Percentiles rank a stretch among this genome's conserved stretches.
Conservation (phyloP, 2,329 filamentous ascomycete species). For the Aureobasidium musti region DNA sequence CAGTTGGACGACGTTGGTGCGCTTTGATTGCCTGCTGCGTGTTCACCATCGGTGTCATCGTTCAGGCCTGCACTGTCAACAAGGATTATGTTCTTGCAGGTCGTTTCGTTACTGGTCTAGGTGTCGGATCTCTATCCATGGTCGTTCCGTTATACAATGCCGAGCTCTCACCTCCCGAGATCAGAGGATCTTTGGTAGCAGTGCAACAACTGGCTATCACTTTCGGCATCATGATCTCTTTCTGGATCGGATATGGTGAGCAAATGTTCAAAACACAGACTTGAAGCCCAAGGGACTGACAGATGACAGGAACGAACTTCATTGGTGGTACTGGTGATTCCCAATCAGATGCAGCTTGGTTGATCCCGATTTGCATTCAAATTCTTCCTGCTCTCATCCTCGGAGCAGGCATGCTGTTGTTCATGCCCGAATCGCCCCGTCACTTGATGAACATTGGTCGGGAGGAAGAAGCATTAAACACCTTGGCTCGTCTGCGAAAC, state of each 20-base stretch:
- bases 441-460: slow-evolving; percentile 71
- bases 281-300: not conserved
- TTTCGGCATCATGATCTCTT: slow-evolving; percentile 41
- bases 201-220: slow-evolving; percentile 63
- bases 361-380: slow-evolving; percentile 69
- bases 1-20: slow-evolving; percentile 28
- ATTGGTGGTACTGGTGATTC: slow-evolving; percentile 55
- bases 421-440: slow-evolving; percentile 76
- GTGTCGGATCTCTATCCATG: slow-evolving; percentile 67
- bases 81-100: slow-evolving; percentile 65
- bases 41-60: slow-evolving; percentile 59
- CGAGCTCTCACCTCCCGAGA: slow-evolving; percentile 57
- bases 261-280: no score
- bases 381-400: slow-evolving; percentile 65
- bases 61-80: slow-evolving; percentile 63
- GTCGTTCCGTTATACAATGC: slow-evolving; percentile 55
- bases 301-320: slow-evolving; percentile 42
- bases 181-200: slow-evolving; percentile 64
- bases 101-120: slow-evolving; percentile 67
- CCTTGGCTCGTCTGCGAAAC: slow-evolving; percentile 64
- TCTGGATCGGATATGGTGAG: slow-evolving; percentile 43
- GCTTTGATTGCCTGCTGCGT: slow-evolving; percentile 30
- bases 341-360: slow-evolving; percentile 70
- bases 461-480: slow-evolving; percentile 64
- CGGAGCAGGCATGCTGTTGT: slow-evolving; percentile 65